phyloP scores from a whole-genome alignment of 139 green algal species.

The Dunaliella primolecta region DNA sequence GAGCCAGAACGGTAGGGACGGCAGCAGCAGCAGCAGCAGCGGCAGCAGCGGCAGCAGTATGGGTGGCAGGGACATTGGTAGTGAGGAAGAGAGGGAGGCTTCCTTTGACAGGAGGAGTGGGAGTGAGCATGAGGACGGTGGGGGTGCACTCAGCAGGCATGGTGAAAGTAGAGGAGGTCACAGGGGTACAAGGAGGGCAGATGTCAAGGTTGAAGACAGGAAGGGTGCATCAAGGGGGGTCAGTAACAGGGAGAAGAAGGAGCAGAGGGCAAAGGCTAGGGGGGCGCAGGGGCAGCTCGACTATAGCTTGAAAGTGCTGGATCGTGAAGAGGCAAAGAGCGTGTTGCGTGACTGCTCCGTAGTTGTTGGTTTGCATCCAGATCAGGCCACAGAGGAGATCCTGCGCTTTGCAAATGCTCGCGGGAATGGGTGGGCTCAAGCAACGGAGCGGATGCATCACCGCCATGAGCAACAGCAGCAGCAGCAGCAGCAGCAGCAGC shows the following conservation, averaged over 20 bases:
- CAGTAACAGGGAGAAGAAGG: background rate
- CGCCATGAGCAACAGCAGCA: background rate
- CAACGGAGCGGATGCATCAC: too few species aligned
- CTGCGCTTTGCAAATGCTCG: conserved; percentile 38
- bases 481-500: background rate
- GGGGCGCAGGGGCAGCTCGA: background rate
- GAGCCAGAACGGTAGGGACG: too few species aligned
- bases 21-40: background rate
- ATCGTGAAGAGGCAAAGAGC: background rate
- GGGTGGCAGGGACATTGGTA: background rate
- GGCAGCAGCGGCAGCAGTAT: conserved; percentile 6
- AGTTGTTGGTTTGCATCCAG: conserved; percentile 55
- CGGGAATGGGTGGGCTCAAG: too few species aligned
- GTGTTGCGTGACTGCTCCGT: conserved; percentile 1
- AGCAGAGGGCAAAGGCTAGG: background rate
- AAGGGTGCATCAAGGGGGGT: too few species aligned
- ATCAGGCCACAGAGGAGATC: conserved; percentile 58
- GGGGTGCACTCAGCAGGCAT: too few species aligned
- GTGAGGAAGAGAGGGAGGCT: too few species aligned
- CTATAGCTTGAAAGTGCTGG: background rate
- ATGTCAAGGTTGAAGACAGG: too few species aligned
- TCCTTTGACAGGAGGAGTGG: too few species aligned
- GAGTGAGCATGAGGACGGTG: too few species aligned
- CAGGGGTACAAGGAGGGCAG: too few species aligned
- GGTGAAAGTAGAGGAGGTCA: too few species aligned